phyloP scores from a whole-genome alignment of 495 filamentous ascomycete genomes.

The Arthonia radiata region DNA sequence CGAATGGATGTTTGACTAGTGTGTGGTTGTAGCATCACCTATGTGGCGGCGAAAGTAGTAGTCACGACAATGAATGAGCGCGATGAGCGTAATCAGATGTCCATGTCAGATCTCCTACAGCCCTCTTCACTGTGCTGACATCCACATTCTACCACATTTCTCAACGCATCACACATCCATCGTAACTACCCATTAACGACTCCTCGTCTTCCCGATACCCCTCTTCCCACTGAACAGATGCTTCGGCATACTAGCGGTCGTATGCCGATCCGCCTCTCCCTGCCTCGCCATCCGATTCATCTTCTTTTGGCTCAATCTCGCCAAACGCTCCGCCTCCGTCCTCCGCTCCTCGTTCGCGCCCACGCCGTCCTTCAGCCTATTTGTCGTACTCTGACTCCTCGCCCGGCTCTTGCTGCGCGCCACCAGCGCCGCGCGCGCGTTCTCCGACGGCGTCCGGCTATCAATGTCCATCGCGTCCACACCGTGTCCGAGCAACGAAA shows the following conservation, averaged over 20 bases:
- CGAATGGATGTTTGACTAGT: no score
- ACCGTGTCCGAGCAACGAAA: conserved; percentile 23
- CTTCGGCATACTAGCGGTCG: conserved; percentile 55
- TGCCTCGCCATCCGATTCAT: conserved; percentile 94
- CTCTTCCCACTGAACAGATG: conserved; percentile 50
- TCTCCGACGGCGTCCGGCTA: conserved; percentile 14
- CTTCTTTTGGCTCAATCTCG: conserved; percentile 82
- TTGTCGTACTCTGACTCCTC: conserved; percentile 51
- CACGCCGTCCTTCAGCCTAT: conserved; percentile 67
- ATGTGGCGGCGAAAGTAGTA: no score
- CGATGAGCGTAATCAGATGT: no score
- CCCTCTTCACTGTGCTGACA: no score
- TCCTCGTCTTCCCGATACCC: conserved; percentile 31
- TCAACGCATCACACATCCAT: no score
- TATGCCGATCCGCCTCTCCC: conserved; percentile 91
- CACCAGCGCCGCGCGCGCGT: conserved; percentile 29
- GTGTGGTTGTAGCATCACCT: no score
- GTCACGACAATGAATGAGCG: no score
- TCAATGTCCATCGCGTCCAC: conserved; percentile 77
- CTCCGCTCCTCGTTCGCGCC: conserved; percentile 26
- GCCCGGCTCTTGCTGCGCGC: conserved; percentile 53
- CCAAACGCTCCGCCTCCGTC: conserved; percentile 56
- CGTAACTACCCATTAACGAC: no score
- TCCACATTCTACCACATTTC: no score
- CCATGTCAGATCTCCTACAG: no score